A percentile compares a stretch with the other conserved stretches of the same genome.
Conservation (phyloP, 108 stramenopile species). For the Cyclotella kingstonii region DNA sequence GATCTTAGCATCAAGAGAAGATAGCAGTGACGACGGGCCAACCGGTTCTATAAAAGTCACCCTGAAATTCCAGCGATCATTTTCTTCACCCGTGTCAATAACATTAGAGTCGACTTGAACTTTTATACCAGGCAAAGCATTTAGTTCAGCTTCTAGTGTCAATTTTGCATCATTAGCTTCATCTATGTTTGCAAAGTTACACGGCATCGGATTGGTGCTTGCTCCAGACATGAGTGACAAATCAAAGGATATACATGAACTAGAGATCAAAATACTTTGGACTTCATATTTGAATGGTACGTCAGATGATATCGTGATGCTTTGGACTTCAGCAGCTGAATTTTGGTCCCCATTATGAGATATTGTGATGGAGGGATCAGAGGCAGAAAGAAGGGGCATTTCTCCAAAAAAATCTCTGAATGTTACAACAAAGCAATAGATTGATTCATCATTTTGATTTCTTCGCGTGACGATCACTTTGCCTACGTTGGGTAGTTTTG, state of each 20-base stretch:
- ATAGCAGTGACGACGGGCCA: constrained; percentile 56
- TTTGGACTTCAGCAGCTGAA: constrained; percentile 78
- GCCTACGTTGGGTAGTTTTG: constrained; percentile 48
- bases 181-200: constrained; percentile 16
- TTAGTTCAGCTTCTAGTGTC: constrained; percentile 19
- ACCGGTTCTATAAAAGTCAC: constrained; percentile 67
- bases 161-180: constrained; percentile 15
- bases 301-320: constrained; percentile 63
- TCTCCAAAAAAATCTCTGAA: constrained; percentile 50
- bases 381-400: constrained; percentile 41
- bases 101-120: constrained; percentile 15
- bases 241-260: constrained; percentile 15
- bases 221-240: constrained; percentile 27
- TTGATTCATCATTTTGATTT: constrained; percentile 18
- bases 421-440: constrained; percentile 35
- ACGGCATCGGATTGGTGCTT: constrained; percentile 20
- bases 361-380: constrained; percentile 31
- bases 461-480: constrained; percentile 51
- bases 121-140: constrained; percentile 21
- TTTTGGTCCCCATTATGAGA: constrained; percentile 34
- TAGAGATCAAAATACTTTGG: constrained; percentile 42
- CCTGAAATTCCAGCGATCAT: constrained; percentile 26
- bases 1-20: constrained; percentile 32
- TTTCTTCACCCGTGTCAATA: constrained; percentile 7
- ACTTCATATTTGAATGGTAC: constrained; percentile 57